A percentile compares a stretch with the other conserved stretches of the same genome.
phyloP scores from a whole-genome alignment of 345 rosid genomes.

The Gossypium ekmanianum region DNA sequence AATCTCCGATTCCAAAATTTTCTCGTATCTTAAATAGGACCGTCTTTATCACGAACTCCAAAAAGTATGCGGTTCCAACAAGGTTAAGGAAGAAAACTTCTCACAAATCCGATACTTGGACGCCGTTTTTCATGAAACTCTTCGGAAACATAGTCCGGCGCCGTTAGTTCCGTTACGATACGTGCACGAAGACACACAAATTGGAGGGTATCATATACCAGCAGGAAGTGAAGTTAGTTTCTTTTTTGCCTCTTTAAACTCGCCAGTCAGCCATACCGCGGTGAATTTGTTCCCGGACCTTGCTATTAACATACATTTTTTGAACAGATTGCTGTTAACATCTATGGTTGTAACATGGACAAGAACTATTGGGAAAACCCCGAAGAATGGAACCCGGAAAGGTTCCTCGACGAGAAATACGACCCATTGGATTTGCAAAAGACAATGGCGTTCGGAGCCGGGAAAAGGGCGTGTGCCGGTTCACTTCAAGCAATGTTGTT shows the following conservation, averaged over 20 bases:
- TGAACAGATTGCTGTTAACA: slow-evolving; percentile 75
- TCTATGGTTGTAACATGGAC: slow-evolving; percentile 88
- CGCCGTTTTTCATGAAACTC: slow-evolving; percentile 78
- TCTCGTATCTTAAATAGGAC: not conserved
- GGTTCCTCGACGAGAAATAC: slow-evolving; percentile 52
- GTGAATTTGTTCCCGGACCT: no score
- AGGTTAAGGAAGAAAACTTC: slow-evolving; percentile 58
- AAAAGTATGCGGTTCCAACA: slow-evolving; percentile 52
- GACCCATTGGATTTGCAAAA: slow-evolving; percentile 58
- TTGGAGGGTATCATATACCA: slow-evolving; percentile 71
- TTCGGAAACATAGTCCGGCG: slow-evolving; percentile 73
- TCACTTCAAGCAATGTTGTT: slow-evolving; percentile 64
- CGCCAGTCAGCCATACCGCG: no score
- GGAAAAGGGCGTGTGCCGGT: slow-evolving; percentile 76
- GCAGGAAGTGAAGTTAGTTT: slow-evolving; percentile 66
- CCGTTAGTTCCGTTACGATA: slow-evolving; percentile 68
- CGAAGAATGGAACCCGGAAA: slow-evolving; percentile 71
- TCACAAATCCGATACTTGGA: slow-evolving; percentile 54
- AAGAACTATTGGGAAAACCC: slow-evolving; percentile 65
- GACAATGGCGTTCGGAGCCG: slow-evolving; percentile 92
- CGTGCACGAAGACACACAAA: slow-evolving; percentile 69
- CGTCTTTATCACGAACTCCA: not conserved
- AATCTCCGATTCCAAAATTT: not conserved
- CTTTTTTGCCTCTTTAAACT: not conserved
- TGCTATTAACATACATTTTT: not conserved